phyloP scores from a whole-genome alignment of 1,284 basidiomycete species.

The Trametes sp. region DNA sequence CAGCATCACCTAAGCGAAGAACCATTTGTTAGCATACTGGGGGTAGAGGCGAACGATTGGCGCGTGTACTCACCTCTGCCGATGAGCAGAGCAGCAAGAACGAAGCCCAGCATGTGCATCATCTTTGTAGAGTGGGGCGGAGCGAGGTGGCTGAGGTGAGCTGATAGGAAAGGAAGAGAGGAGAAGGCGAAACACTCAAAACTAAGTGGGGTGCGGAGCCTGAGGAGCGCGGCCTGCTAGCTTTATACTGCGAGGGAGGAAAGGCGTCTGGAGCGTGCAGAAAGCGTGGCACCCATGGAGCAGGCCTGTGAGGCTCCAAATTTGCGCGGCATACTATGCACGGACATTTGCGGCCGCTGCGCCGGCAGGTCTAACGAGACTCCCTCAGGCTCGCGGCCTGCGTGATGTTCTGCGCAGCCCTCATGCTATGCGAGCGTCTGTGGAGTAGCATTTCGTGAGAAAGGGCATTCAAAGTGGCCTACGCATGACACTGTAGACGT shows the following conservation, averaged over 20 bases:
- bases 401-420: not conserved
- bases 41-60: too few species aligned
- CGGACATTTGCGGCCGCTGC: not conserved
- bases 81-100: conserved; percentile 5
- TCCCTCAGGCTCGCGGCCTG: too few species aligned
- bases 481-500: too few species aligned
- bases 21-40: not conserved
- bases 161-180: not conserved
- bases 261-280: too few species aligned
- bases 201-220: not conserved
- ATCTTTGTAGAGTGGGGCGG: not conserved
- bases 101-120: not conserved
- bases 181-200: not conserved
- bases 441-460: not conserved
- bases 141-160: not conserved
- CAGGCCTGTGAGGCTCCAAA: not conserved
- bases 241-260: not conserved
- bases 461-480: too few species aligned
- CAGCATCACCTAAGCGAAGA: not conserved
- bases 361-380: not conserved
- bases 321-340: not conserved
- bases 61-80: not conserved
- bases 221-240: not conserved
- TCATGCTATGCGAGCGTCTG: not conserved
- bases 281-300: not conserved